Percentiles rank a stretch among this genome's conserved stretches.
Conservation (phyloP, 495 filamentous ascomycete genomes). For the Delitschia confertaspora region DNA sequence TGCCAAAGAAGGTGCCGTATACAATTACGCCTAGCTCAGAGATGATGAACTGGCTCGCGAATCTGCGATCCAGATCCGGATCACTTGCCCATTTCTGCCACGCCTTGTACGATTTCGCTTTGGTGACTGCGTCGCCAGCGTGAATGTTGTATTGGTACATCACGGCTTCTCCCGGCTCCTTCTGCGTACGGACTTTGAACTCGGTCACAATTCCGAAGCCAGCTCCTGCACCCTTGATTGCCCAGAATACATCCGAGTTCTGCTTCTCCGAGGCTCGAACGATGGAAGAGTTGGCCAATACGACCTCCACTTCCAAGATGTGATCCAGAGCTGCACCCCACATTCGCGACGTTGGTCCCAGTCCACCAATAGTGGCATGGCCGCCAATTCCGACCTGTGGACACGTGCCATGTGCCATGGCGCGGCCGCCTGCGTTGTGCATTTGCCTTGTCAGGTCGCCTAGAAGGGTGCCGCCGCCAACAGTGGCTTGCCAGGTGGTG, state of each 20-base stretch:
- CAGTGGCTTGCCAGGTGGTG: constrained; percentile 23
- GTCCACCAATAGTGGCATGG: constrained; percentile 41
- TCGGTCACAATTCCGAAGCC: constrained; percentile 43
- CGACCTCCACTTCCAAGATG: constrained; percentile 40
- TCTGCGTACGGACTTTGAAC: constrained; percentile 40
- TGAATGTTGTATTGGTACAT: constrained; percentile 36
- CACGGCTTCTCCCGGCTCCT: constrained; percentile 31
- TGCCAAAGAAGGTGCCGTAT: constrained; percentile 39
- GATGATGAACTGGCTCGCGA: constrained; percentile 38
- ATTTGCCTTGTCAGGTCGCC: constrained; percentile 27
- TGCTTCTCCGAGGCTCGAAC: constrained; percentile 27
- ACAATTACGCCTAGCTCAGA: constrained; percentile 32
- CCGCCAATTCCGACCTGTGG: constrained; percentile 30
- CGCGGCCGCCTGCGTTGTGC: constrained; percentile 25
- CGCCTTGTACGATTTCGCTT: constrained; percentile 34
- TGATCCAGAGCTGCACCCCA: constrained; percentile 48
- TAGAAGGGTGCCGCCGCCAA: constrained; percentile 28
- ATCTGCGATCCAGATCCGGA: constrained; percentile 45
- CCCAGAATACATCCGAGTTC: constrained; percentile 29
- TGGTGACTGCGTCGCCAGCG: constrained; percentile 31
- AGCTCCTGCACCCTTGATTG: constrained; percentile 42
- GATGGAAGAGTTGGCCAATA: constrained; percentile 25
- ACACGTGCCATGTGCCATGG: constrained; percentile 31
- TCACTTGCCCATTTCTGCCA: constrained; percentile 37
- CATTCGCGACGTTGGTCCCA: constrained; percentile 48